Conservation (phyloP, 192 early-diverging fungal genomes). For the Chytriomyces sp. region DNA sequence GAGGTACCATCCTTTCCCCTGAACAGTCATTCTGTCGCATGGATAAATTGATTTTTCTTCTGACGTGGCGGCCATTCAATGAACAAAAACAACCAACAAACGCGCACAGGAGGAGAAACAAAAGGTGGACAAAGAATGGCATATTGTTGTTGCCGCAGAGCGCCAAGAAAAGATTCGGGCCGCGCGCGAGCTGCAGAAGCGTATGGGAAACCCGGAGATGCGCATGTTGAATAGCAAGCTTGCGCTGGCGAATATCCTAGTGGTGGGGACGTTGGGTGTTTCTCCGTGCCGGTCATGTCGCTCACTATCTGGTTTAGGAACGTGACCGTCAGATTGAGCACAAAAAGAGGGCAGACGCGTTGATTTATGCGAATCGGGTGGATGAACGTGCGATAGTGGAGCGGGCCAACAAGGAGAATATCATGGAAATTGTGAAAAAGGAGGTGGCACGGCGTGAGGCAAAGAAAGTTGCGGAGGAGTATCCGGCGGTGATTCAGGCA, state of each 20-base stretch:
- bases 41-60: no score
- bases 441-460: conserved; percentile 14
- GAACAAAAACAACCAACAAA: neutral
- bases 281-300: neutral
- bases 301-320: conserved; percentile 7
- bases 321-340: conserved; percentile 19
- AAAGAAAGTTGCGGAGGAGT: conserved; percentile 8
- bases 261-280: neutral
- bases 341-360: conserved; percentile 1
- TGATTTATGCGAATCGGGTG: neutral
- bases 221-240: conserved; percentile 5
- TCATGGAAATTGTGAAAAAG: conserved; percentile 9
- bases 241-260: conserved; percentile 10
- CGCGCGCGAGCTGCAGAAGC: neutral
- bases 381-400: neutral
- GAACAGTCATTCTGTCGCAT: no score
- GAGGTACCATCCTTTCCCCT: no score
- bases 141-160: conserved; percentile 10
- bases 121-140: conserved; percentile 16
- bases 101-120: neutral
- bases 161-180: neutral
- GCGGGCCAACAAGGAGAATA: neutral
- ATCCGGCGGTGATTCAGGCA: conserved; percentile 4
- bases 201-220: neutral
- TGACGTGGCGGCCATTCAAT: no score